Evolutionary conservation across 2,329 filamentous ascomycete species (phyloP).

Genomic region (Trichoderma breve): DNA sequence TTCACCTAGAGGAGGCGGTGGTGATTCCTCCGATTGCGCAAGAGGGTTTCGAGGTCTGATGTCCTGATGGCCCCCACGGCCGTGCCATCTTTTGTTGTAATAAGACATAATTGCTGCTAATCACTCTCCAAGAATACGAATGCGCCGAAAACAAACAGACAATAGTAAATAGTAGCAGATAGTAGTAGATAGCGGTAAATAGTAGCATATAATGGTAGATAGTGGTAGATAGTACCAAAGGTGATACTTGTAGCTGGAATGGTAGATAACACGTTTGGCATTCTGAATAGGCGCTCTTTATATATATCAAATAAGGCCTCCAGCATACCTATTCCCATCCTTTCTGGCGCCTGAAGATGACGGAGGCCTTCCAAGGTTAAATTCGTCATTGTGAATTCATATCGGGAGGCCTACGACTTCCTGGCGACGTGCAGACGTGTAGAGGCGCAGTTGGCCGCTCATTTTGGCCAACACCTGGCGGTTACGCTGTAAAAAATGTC

Average conservation of each 20-base stretch:
- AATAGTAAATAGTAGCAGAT: too few relatives aligned
- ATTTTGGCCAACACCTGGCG: background rate
- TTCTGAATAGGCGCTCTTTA: background rate
- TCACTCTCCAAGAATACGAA: background rate
- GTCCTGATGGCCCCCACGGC: background rate
- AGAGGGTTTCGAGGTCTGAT: background rate
- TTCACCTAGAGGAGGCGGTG: slow-evolving; percentile 26
- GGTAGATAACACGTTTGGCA: background rate
- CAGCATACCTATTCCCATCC: too few relatives aligned
- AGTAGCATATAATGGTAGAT: background rate
- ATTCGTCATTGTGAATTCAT: background rate
- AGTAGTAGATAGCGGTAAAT: too few relatives aligned
- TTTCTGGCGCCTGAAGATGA: background rate
- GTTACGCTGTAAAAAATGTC: background rate
- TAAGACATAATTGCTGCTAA: background rate
- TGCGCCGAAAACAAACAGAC: background rate
- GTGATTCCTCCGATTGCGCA: slow-evolving; percentile 3
- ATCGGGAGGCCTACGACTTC: background rate
- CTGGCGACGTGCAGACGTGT: background rate
- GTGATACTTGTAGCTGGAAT: background rate
- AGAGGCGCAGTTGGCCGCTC: slow-evolving; percentile 2
- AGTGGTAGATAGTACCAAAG: background rate
- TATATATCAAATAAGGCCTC: too few relatives aligned
- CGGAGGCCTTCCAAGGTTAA: background rate
- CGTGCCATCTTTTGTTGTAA: background rate